These are phyloP conservation scores for Hansenula sp. DNA, from an alignment of 1,139 yeast species.

Conservation along the genomic window DNA sequence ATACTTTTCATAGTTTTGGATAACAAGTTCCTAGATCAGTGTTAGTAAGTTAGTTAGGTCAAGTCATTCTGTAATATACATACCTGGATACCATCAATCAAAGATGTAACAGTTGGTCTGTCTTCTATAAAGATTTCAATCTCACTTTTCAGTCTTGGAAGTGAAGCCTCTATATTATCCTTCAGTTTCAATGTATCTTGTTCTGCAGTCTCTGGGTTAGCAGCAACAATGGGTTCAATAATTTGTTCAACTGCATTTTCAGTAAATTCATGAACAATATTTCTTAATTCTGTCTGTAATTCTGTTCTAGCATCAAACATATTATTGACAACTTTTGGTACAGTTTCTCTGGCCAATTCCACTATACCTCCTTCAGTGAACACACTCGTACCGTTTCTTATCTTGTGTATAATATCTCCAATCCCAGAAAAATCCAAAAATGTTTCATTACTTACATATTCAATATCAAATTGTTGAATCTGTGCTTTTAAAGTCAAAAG, in stretches of 20 bases:
- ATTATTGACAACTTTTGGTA: slow-evolving; percentile 79
- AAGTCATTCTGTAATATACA: too few relatives aligned
- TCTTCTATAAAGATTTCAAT: slow-evolving; percentile 44
- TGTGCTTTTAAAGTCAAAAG: slow-evolving; percentile 67
- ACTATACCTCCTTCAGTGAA: slow-evolving; percentile 38
- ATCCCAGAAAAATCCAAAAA: slow-evolving; percentile 79
- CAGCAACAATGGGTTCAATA: slow-evolving; percentile 16
- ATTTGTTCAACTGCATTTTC: slow-evolving; percentile 35
- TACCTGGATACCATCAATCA: slow-evolving; percentile 52
- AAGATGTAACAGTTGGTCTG: slow-evolving; percentile 39
- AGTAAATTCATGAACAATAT: slow-evolving; percentile 62
- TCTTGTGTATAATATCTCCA: slow-evolving; percentile 48
- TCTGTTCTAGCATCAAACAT: slow-evolving; percentile 84
- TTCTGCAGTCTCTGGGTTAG: slow-evolving; percentile 20
- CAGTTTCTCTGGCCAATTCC: slow-evolving; percentile 61
- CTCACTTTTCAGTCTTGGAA: slow-evolving; percentile 53
- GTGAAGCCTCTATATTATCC: slow-evolving; percentile 41
- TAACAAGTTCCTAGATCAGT: slow-evolving; percentile 34
- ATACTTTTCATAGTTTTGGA: slow-evolving; percentile 43
- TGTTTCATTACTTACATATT: slow-evolving; percentile 65
- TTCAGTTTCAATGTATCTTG: slow-evolving; percentile 35
- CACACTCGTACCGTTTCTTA: slow-evolving; percentile 30
- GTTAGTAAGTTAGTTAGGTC: background rate
- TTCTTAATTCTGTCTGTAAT: slow-evolving; percentile 67
- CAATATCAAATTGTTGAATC: slow-evolving; percentile 76